Evolutionary conservation across 1,284 basidiomycete species (phyloP).

Genomic region (Trametes hirsuta): DNA sequence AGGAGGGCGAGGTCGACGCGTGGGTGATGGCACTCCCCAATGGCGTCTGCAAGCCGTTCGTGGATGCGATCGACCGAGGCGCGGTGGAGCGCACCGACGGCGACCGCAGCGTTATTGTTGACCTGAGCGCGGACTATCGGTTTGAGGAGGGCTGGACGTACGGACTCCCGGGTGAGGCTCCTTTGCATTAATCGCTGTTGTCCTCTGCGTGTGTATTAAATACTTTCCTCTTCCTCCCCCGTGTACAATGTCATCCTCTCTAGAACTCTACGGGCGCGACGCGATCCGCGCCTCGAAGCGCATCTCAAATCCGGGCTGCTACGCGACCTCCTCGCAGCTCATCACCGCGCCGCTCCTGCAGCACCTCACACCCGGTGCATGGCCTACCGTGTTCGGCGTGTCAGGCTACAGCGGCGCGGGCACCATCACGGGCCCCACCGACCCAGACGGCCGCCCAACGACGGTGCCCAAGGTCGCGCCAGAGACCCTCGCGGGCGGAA

Average conservation of each 20-base stretch:
- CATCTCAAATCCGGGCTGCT: conserved; percentile 98
- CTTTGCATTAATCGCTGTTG: conserved; percentile 28
- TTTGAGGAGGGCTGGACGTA: conserved; percentile 97
- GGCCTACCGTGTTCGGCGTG: conserved; percentile 90
- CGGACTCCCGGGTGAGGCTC: conserved; percentile 94
- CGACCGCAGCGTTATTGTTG: conserved; percentile 80
- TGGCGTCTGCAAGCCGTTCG: conserved; percentile 96
- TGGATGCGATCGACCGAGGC: conserved; percentile 88
- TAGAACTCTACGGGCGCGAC: conserved; percentile 89
- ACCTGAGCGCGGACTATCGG: conserved; percentile 93
- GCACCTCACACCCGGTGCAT: conserved; percentile 63
- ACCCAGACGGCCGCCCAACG: conserved; percentile 68
- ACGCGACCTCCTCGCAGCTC: conserved; percentile 92
- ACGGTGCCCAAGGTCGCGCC: conserved; percentile 86
- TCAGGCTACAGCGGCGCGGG: conserved; percentile 97
- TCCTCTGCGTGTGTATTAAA: conserved; percentile 29
- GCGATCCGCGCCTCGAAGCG: conserved; percentile 73
- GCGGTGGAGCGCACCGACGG: conserved; percentile 56
- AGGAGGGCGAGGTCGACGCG: conserved; percentile 87
- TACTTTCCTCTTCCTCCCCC: conserved; percentile 9
- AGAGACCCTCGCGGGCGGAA: conserved; percentile 74
- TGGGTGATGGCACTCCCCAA: conserved; percentile 99
- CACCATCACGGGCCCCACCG: conserved; percentile 72
- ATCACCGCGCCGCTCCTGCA: conserved; percentile 88
- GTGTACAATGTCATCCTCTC: conserved; percentile 32